A percentile compares a stretch with the other conserved stretches of the same genome.
Conservation (phyloP, 768 basidiomycete genomes). For the Kwoniella europaea region DNA sequence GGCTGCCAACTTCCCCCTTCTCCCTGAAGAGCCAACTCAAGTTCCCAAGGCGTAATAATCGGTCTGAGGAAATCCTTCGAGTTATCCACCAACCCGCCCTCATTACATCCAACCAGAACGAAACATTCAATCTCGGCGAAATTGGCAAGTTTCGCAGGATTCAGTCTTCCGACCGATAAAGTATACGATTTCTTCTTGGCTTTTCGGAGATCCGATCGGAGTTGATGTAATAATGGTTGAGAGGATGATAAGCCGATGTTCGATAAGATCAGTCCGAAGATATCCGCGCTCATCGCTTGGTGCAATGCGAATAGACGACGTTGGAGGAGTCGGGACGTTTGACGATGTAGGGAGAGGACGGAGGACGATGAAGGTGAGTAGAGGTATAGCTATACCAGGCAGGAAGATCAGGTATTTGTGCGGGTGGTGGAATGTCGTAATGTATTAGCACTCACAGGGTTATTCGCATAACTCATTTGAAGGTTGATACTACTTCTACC, state of each 20-base stretch:
- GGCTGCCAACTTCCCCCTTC: slow-evolving; percentile 68
- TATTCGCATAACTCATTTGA: slow-evolving; percentile 76
- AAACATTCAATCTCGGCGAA: slow-evolving; percentile 97
- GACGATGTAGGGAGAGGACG: slow-evolving; percentile 67
- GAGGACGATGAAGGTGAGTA: slow-evolving; percentile 69
- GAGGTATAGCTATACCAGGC: slow-evolving; percentile 77
- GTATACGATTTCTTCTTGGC: slow-evolving; percentile 90
- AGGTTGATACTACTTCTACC: slow-evolving; percentile 80
- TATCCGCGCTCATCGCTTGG: slow-evolving; percentile 85
- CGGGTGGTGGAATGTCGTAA: no score
- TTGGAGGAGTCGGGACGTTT: slow-evolving; percentile 84
- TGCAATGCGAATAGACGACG: slow-evolving; percentile 85
- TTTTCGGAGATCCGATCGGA: slow-evolving; percentile 71
- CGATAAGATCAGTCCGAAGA: slow-evolving; percentile 92
- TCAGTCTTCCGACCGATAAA: slow-evolving; percentile 90
- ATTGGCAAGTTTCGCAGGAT: slow-evolving; percentile 91
- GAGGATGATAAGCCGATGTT: slow-evolving; percentile 91
- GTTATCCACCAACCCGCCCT: slow-evolving; percentile 72
- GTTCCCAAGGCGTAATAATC: slow-evolving; percentile 91
- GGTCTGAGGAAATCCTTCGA: slow-evolving; percentile 87
- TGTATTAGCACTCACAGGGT: slow-evolving; percentile 70
- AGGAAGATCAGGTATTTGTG: no score
- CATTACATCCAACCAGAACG: slow-evolving; percentile 90
- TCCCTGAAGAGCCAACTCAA: slow-evolving; percentile 76
- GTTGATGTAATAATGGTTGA: slow-evolving; percentile 77